phyloP scores from a whole-genome alignment of 345 rosid genomes.

The Syzygium jambos region DNA sequence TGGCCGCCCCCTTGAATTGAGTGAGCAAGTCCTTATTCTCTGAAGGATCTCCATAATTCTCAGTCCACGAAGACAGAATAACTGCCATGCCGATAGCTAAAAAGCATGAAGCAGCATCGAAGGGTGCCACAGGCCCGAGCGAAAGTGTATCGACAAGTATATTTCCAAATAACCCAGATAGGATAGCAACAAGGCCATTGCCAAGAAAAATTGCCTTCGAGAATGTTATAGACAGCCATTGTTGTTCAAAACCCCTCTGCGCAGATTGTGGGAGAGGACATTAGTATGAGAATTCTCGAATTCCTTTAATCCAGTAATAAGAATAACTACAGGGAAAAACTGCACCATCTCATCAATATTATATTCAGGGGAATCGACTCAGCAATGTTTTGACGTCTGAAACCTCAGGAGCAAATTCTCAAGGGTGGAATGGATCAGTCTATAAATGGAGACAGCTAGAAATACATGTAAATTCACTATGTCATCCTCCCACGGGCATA shows the following conservation, averaged over 20 bases:
- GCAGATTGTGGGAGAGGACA: constrained; percentile 1
- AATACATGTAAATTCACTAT: background rate
- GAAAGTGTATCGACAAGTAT: constrained; percentile 64
- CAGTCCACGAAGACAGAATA: constrained; percentile 76
- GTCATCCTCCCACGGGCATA: background rate
- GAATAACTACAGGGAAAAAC: background rate
- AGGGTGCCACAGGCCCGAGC: constrained; percentile 98
- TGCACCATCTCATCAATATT: background rate
- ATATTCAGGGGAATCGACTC: background rate
- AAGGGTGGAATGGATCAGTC: background rate
- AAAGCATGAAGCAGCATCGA: constrained; percentile 93
- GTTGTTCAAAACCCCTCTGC: constrained; percentile 89
- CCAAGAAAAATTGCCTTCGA: constrained; percentile 94
- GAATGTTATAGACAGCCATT: constrained; percentile 86
- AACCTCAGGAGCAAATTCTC: background rate
- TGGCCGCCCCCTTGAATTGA: constrained; percentile 90
- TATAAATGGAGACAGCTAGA: background rate
- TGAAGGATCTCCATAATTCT: constrained; percentile 86
- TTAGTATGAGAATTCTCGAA: background rate
- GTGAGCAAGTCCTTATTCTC: constrained; percentile 82
- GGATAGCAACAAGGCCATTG: constrained; percentile 86
- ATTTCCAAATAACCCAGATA: constrained; percentile 82
- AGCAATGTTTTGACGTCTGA: background rate
- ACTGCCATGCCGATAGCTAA: constrained; percentile 89
- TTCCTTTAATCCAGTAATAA: background rate